Base-by-base conservation (phyloP, 2,329 filamentous ascomycete species). In the Cladosporium phlei region DNA sequence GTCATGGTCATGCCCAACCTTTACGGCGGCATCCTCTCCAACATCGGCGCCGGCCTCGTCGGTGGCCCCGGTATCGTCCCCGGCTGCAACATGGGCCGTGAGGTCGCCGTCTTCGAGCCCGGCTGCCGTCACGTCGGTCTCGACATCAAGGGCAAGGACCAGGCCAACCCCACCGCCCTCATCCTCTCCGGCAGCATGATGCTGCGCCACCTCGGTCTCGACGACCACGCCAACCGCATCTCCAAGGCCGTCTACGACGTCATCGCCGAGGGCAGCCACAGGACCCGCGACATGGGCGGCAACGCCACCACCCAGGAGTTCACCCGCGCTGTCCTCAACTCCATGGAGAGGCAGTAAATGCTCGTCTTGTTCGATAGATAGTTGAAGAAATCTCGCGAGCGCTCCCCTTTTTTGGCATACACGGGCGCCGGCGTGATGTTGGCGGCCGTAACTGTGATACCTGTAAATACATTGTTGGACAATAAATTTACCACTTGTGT, bases 1-100 rank as follows among this genome's bases (percentile, higher is more conserved):
- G 93, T 98, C 63, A 88, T 98, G 85, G 93, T 98, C 70, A 97
- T 97, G 90, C 93, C 93, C 65, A 98, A 98, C 79, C 76, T 97
- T 66, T 97, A 97, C 80, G 91, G 91, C 71, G 90, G 91, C 69
- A 98, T 98, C 64, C 79, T 98, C 58, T 97, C 93, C 76, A 98
- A 98, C 81, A 94, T 98, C 65, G 91, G 90, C 59, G 91, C 93
- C 63, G 93, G 91, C 55, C 86, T 98, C 29, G 93, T 98, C 59
- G 93, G 93, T 68, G 93, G 93, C 44, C 91, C 93, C 46, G 93
- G 93, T 72, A 88, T 98, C 58, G 93, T 98, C 34, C 93, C 93
- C 51, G 93, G 93, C 63, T 96, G 90, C 82, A 98, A 97, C 80
- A 98, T 98, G 90, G 93, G 93, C 66, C 88, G 93, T 59, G 90